A percentile compares a stretch with the other conserved stretches of the same genome.
phyloP scores from a whole-genome alignment of 306 rosid genomes.

The Adenanthera pavonina region DNA sequence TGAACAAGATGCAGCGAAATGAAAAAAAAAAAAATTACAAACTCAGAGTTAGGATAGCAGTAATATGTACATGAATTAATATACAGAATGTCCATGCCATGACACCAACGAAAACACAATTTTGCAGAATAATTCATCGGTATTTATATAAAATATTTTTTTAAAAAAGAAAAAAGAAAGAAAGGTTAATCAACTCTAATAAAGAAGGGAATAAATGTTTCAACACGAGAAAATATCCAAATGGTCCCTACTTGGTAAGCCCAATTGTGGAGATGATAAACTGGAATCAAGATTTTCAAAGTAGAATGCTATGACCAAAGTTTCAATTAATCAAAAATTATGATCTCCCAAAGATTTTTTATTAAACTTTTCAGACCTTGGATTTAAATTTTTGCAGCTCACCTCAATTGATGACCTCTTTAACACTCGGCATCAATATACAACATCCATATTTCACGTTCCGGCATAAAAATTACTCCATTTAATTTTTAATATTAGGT shows the following conservation, averaged over 20 bases:
- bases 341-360: not conserved
- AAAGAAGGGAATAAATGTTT: not conserved
- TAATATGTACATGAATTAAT: too few relatives aligned
- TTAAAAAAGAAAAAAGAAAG: not conserved
- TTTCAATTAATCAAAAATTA: not conserved
- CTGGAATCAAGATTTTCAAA: not conserved
- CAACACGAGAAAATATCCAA: not conserved
- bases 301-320: not conserved
- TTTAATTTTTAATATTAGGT: too few relatives aligned
- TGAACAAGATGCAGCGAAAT: not conserved
- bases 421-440: too few relatives aligned
- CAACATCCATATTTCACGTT: too few relatives aligned
- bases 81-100: not conserved
- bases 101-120: not conserved
- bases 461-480: too few relatives aligned
- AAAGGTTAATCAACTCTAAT: not conserved
- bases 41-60: too few relatives aligned
- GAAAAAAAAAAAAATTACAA: not conserved
- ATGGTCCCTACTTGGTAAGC: not conserved
- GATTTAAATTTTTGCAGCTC: too few relatives aligned
- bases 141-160: not conserved
- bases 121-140: not conserved
- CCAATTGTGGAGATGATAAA: not conserved
- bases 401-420: too few relatives aligned
- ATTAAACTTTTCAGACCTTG: not conserved